Conservation (phyloP, 2,329 filamentous ascomycete species). For the Sporothrix sp. region DNA sequence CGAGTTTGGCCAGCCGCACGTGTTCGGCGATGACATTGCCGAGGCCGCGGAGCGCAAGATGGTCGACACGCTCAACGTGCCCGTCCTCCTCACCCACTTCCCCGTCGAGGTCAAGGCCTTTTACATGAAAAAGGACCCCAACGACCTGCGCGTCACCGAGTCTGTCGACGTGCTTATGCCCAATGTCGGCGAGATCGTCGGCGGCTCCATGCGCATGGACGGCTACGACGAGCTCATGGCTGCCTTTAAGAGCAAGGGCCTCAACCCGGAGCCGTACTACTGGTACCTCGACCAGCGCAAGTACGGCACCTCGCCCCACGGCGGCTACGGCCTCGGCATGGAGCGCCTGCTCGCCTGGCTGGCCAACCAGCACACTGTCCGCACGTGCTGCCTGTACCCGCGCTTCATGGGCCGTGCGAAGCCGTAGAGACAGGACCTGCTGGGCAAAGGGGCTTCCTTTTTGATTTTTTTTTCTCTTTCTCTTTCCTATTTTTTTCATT, state of each 20-base stretch:
- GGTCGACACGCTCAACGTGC: constrained; percentile 92
- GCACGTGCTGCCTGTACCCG: constrained; percentile 64
- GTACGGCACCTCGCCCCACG: constrained; percentile 56
- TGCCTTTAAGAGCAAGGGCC: constrained; percentile 78
- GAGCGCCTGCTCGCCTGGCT: constrained; percentile 67
- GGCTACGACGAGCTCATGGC: constrained; percentile 81
- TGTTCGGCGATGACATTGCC: constrained; percentile 94
- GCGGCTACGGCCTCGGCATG: constrained; percentile 52
- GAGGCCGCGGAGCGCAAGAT: constrained; percentile 88
- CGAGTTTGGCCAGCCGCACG: constrained; percentile 82
- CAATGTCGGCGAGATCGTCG: constrained; percentile 92
- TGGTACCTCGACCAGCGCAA: constrained; percentile 98
- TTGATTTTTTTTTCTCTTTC: neutral
- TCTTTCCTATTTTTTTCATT: neutral
- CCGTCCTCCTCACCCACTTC: constrained; percentile 79
- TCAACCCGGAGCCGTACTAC: constrained; percentile 80
- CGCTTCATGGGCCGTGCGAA: constrained; percentile 75
- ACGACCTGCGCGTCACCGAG: constrained; percentile 79
- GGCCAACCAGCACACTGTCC: constrained; percentile 53
- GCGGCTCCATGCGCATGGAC: constrained; percentile 93
- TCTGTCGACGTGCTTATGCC: constrained; percentile 80
- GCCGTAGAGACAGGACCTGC: constrained; percentile 37
- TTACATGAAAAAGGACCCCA: constrained; percentile 88
- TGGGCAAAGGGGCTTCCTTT: neutral
- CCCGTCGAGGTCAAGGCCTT: constrained; percentile 96